Evolutionary conservation across 192 early-diverging fungal genomes (phyloP), one percentile per base, ranked within the genome.

Genomic region (Funneliformis mosseae): DNA sequence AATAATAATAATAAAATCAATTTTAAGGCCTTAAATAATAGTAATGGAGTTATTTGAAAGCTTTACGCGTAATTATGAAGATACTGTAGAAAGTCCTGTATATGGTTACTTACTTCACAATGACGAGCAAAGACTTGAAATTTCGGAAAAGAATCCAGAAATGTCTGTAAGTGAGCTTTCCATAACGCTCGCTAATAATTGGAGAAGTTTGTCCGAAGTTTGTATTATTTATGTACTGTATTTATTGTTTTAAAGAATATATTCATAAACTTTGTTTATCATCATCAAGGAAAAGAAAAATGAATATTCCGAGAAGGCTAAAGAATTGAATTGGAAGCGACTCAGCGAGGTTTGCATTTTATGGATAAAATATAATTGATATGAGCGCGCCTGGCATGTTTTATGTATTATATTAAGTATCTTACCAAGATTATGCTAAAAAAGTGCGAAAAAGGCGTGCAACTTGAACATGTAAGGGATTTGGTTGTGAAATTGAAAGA

Each of bases 251-350:
- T 45, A 27, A 48, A 27, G 38, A 14, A 14, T n/a, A n/a, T 2
- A 28, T 5, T 12, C 43, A 46, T 11, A 12, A 25, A 45, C 21
- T 33, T 28, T 60, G 8, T 59, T 76, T 59, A 33, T 33, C 48
- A 25, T 42, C 0, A 43, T 42, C 25, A 48, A 38, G 48, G 50
- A 59, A 33, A 45, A 60, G 48, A 60, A 33, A 39, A 38, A 21
- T 14, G 59, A 76, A 27, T 75, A 75, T 25, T 9, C 74, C 3
- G 48, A 59, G 59, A n/a, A n/a, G n/a, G 55, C 74, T 16, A 76
- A 33, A 60, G 46, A 76, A 27, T 28, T 76, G 27, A 71, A 76
- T 60, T 60, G 74, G 74, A 11, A 60, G 12, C 5, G 42, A 59
- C 55, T 75, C 55, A 60, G 50, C 18, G 23, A 55, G 45, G 74